Conservation (phyloP, 352 stramenopile species). For the Phytophthora litchii region DNA sequence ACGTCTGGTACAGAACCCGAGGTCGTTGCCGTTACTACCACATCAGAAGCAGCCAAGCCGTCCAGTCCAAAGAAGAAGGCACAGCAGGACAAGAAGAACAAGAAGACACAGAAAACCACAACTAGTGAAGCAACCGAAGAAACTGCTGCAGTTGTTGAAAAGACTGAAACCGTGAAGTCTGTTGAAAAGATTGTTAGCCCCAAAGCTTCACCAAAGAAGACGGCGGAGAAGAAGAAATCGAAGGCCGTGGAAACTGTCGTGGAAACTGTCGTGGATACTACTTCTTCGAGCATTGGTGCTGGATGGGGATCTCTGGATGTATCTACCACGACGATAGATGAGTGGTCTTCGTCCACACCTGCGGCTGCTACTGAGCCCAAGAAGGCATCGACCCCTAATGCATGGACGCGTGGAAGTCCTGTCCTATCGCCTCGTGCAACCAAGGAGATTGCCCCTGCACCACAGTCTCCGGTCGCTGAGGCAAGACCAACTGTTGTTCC, state of each 20-base stretch:
- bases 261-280: slow-evolving; percentile 40
- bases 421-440: slow-evolving; percentile 46
- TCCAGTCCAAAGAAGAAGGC: slow-evolving; percentile 56
- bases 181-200: slow-evolving; percentile 42
- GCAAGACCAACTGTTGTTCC: slow-evolving; percentile 55
- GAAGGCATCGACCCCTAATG: slow-evolving; percentile 61
- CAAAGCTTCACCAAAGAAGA: slow-evolving; percentile 42
- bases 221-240: slow-evolving; percentile 40
- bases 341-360: slow-evolving; percentile 56
- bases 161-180: slow-evolving; percentile 28
- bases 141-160: slow-evolving; percentile 23
- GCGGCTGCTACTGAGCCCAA: slow-evolving; percentile 50
- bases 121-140: slow-evolving; percentile 19
- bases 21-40: slow-evolving; percentile 7
- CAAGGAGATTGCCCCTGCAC: slow-evolving; percentile 18
- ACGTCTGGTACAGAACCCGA: slow-evolving; percentile 21
- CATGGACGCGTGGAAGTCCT: slow-evolving; percentile 67
- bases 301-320: slow-evolving; percentile 78
- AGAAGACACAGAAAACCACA: slow-evolving; percentile 38
- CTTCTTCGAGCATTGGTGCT: slow-evolving; percentile 46
- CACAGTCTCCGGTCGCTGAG: slow-evolving; percentile 42
- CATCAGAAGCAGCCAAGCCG: slow-evolving; percentile 19
- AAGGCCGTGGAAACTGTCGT: slow-evolving; percentile 51
- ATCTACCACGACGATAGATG: slow-evolving; percentile 57
- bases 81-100: slow-evolving; percentile 49